phyloP scores from a whole-genome alignment of 1,284 basidiomycete species.

The Ustilago xerochloae region DNA sequence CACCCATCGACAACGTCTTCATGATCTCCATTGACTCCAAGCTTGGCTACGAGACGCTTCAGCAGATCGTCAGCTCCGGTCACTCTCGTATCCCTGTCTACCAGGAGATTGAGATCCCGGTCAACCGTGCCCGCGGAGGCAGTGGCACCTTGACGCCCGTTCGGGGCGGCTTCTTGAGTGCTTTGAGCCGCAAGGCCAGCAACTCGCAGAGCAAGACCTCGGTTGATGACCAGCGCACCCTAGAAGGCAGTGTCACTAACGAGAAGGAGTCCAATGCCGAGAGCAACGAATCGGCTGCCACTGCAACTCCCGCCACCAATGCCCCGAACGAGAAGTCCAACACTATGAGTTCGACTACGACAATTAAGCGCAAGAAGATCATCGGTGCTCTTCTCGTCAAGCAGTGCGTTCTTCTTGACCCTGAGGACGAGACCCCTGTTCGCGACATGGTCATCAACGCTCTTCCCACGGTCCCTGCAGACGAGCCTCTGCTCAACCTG shows the following conservation, averaged over 20 bases:
- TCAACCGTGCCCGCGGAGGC: conserved; percentile 32
- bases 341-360: conserved; percentile 8
- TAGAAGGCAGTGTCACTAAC: conserved; percentile 28
- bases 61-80: conserved; percentile 79
- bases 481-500: conserved; percentile 85
- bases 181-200: conserved; percentile 68
- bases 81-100: conserved; percentile 75
- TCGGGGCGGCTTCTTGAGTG: conserved; percentile 36
- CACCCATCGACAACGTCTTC: conserved; percentile 76
- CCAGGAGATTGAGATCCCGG: conserved; percentile 69
- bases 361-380: conserved; percentile 75
- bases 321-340: conserved; percentile 7
- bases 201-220: conserved; percentile 21
- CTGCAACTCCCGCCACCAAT: conserved; percentile 68
- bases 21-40: conserved; percentile 84
- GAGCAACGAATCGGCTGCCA: conserved; percentile 68
- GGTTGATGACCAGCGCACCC: conserved; percentile 36
- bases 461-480: conserved; percentile 83
- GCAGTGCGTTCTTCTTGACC: conserved; percentile 87
- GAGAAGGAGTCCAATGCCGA: conserved; percentile 27
- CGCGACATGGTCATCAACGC: conserved; percentile 73
- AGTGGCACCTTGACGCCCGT: conserved; percentile 46
- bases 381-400: conserved; percentile 84
- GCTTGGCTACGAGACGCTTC: conserved; percentile 81
- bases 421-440: conserved; percentile 73